Percentiles rank a stretch among this genome's conserved stretches.
These are phyloP conservation scores for Fusarium globosum DNA, from an alignment of 2,329 filamentous ascomycete genomes.

Conservation along the genomic window DNA sequence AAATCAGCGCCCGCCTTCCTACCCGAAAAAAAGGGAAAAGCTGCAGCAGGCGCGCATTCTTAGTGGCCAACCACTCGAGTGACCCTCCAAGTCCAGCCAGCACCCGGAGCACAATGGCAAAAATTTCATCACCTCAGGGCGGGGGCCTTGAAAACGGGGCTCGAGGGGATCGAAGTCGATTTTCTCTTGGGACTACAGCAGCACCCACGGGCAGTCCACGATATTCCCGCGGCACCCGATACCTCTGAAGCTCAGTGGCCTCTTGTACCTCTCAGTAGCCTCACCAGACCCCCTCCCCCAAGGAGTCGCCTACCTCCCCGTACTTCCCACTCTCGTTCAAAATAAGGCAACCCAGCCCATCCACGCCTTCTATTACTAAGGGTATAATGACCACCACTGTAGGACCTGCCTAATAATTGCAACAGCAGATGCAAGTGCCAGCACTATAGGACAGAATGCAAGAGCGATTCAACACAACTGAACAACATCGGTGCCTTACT, in stretches of 20 bases:
- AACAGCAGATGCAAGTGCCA: neutral
- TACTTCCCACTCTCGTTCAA: neutral
- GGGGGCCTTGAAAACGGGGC: conserved; percentile 37
- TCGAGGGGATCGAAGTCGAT: conserved; percentile 9
- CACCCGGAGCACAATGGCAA: conserved; percentile 14
- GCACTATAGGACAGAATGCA: neutral
- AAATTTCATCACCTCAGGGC: conserved; percentile 30
- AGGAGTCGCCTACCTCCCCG: neutral
- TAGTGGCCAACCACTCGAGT: conserved; percentile 29
- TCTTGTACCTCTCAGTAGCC: conserved; percentile 3
- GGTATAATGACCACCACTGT: conserved; percentile 5
- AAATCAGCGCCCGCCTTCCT: conserved; percentile 24
- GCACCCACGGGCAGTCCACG: neutral
- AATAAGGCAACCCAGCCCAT: neutral
- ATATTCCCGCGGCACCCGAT: conserved; percentile 15
- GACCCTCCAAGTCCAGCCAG: conserved; percentile 25
- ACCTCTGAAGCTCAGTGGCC: neutral
- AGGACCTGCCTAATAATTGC: neutral
- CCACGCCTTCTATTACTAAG: conserved; percentile 2
- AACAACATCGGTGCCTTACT: neutral
- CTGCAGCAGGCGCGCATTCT: conserved; percentile 38
- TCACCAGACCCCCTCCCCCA: conserved; percentile 3
- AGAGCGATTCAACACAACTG: neutral
- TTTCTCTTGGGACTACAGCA: conserved; percentile 20
- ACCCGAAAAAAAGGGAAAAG: conserved; percentile 37